phyloP scores from a whole-genome alignment of 176 grass and related monocot genomes.

The Carex kokanica region DNA sequence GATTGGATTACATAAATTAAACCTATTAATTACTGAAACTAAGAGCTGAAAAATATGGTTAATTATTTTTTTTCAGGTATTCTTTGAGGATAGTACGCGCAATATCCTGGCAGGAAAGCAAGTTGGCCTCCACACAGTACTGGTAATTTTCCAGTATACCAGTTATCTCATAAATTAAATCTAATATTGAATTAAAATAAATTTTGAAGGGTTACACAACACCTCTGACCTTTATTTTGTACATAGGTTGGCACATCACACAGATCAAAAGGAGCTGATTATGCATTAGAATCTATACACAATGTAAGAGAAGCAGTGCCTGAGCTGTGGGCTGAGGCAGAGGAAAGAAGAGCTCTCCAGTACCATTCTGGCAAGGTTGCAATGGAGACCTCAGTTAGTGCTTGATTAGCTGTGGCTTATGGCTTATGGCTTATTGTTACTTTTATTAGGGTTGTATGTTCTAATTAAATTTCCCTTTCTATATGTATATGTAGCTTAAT shows the following conservation, averaged over 20 bases:
- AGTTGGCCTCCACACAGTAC: slow-evolving; percentile 55
- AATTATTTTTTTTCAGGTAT: slow-evolving; percentile 45
- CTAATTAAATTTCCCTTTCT: not conserved
- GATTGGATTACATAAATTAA: not conserved
- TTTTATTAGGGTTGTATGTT: slow-evolving; percentile 8
- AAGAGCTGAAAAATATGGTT: not conserved
- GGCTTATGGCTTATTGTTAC: not conserved
- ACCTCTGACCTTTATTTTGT: not conserved
- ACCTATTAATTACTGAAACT: not conserved
- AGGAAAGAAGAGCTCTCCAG: slow-evolving; percentile 61
- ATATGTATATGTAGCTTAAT: slow-evolving; percentile 18
- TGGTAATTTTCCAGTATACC: slow-evolving; percentile 31
- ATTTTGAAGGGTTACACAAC: not conserved
- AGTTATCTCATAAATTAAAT: not conserved
- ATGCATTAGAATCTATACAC: slow-evolving; percentile 77
- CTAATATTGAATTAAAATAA: not conserved
- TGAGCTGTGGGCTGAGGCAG: slow-evolving; percentile 73
- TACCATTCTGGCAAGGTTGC: slow-evolving; percentile 52
- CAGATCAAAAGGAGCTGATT: slow-evolving; percentile 70
- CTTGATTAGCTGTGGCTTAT: slow-evolving; percentile 13
- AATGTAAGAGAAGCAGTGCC: slow-evolving; percentile 81
- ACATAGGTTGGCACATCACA: slow-evolving; percentile 66
- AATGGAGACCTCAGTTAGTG: slow-evolving; percentile 68
- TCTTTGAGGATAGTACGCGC: slow-evolving; percentile 73
- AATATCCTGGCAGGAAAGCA: slow-evolving; percentile 78